Percentiles rank a stretch among this genome's conserved stretches.
Conservation (phyloP, 495 filamentous ascomycete species). For the Trichocladium uniseriatum region DNA sequence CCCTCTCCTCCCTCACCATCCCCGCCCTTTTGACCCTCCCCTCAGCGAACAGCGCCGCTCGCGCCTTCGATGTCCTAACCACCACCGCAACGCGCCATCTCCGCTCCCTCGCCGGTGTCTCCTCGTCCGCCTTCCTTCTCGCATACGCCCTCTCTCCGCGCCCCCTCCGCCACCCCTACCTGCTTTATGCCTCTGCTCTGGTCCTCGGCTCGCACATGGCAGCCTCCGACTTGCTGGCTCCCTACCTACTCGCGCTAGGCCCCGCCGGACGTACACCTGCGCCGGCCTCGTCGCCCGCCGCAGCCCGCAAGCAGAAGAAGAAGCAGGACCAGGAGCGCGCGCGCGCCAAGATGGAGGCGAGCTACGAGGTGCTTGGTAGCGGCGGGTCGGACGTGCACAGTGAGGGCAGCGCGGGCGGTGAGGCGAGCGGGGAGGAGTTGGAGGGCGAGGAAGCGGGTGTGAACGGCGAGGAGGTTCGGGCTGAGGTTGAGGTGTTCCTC, state of each 20-base stretch:
- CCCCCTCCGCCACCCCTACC: slow-evolving; percentile 68
- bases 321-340: slow-evolving; percentile 15
- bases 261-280: slow-evolving; percentile 7
- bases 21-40: slow-evolving; percentile 71
- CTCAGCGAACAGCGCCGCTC: slow-evolving; percentile 54
- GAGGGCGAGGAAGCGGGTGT: slow-evolving; percentile 42
- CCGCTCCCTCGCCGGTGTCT: slow-evolving; percentile 50
- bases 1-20: slow-evolving; percentile 60
- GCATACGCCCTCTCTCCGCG: slow-evolving; percentile 65
- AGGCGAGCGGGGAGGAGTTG: slow-evolving; percentile 15
- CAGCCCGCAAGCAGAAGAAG: slow-evolving; percentile 14
- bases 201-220: slow-evolving; percentile 45
- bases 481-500: slow-evolving; percentile 57
- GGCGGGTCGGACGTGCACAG: slow-evolving; percentile 32
- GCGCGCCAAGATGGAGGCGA: slow-evolving; percentile 41
- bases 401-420: slow-evolving; percentile 30
- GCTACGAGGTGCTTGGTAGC: slow-evolving; percentile 53
- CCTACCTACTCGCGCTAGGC: slow-evolving; percentile 44
- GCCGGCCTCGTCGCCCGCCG: slow-evolving; percentile 13
- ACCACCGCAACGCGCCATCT: slow-evolving; percentile 49
- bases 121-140: slow-evolving; percentile 54
- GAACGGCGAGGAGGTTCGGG: slow-evolving; percentile 75
- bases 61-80: slow-evolving; percentile 54
- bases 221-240: slow-evolving; percentile 42
- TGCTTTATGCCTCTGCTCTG: slow-evolving; percentile 66